Evolutionary conservation across 441 rosid species (phyloP).

Genomic region (Pelargonium myrrhifolium): DNA sequence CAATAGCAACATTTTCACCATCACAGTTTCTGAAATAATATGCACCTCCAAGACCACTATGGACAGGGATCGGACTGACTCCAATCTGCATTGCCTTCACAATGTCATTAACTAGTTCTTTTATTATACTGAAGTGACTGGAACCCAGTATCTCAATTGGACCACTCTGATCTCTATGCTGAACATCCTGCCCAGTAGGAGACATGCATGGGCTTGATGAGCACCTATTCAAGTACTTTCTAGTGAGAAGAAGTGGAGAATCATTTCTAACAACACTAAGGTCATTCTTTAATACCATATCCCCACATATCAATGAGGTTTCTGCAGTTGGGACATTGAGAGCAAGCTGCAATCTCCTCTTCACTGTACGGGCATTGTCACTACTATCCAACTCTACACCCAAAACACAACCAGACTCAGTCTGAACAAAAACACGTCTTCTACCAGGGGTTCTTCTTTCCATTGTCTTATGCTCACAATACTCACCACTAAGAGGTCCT

Average conservation of each 20-base stretch:
- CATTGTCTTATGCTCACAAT: conserved; percentile 9
- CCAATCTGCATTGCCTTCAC: conserved; percentile 19
- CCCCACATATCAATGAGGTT: conserved; percentile 22
- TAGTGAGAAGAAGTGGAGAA: conserved; percentile 18
- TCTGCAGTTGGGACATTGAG: conserved; percentile 23
- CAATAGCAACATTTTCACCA: conserved; percentile 5
- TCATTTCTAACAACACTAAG: conserved; percentile 19
- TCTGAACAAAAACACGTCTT: conserved; percentile 22
- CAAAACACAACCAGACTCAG: conserved; percentile 23
- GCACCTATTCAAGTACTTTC: conserved; percentile 17
- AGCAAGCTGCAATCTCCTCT: conserved; percentile 23
- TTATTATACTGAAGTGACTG: conserved; percentile 1
- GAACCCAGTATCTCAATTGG: conserved; percentile 21
- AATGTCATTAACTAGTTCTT: conserved; percentile 16
- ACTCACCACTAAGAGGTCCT: conserved; percentile 15
- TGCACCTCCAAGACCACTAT: conserved; percentile 15
- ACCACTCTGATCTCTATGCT: conserved; percentile 20
- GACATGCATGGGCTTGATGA: conserved; percentile 24
- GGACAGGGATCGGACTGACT: conserved; percentile 18
- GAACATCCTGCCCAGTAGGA: conserved; percentile 22
- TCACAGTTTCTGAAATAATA: not conserved
- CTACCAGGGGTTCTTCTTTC: conserved; percentile 11
- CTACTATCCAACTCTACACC: conserved; percentile 20
- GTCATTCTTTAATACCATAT: conserved; percentile 12
- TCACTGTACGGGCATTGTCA: conserved; percentile 24